A percentile compares a stretch with the other conserved stretches of the same genome.
These are phyloP conservation scores for Botryotinia calthae DNA, from an alignment of 2,329 filamentous ascomycete species.

Conservation along the genomic window DNA sequence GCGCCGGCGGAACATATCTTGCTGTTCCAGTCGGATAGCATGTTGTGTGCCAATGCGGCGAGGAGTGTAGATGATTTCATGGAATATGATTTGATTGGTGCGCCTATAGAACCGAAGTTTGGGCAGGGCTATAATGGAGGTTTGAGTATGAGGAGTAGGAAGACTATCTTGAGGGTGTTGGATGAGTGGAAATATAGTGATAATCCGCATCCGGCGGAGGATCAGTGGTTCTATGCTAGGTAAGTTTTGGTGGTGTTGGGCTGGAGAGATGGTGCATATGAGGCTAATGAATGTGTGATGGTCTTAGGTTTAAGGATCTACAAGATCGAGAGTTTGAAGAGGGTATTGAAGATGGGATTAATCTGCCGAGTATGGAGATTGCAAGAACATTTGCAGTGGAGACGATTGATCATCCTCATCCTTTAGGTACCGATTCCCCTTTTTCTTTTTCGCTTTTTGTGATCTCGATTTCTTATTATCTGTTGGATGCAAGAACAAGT, in stretches of 20 bases:
- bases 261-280: neutral
- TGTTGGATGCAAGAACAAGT: too few species aligned
- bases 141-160: slow-evolving; percentile 41
- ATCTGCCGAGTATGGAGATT: slow-evolving; percentile 36
- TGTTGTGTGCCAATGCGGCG: slow-evolving; percentile 39
- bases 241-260: slow-evolving; percentile 18
- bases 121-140: slow-evolving; percentile 41
- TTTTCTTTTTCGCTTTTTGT: neutral
- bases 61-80: slow-evolving; percentile 40
- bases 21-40: slow-evolving; percentile 40
- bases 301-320: slow-evolving; percentile 29
- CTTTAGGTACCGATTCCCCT: slow-evolving; percentile 29
- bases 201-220: slow-evolving; percentile 33
- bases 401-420: slow-evolving; percentile 37
- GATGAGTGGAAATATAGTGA: slow-evolving; percentile 33
- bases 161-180: slow-evolving; percentile 38
- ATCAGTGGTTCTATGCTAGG: slow-evolving; percentile 38
- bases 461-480: neutral
- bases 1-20: slow-evolving; percentile 38
- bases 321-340: slow-evolving; percentile 28
- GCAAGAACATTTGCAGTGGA: slow-evolving; percentile 38
- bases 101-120: slow-evolving; percentile 37
- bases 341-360: slow-evolving; percentile 31
- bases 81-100: slow-evolving; percentile 41
- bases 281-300: neutral